phyloP scores from a whole-genome alignment of 768 basidiomycete species.

The Tylopilus rubrobrunneus region DNA sequence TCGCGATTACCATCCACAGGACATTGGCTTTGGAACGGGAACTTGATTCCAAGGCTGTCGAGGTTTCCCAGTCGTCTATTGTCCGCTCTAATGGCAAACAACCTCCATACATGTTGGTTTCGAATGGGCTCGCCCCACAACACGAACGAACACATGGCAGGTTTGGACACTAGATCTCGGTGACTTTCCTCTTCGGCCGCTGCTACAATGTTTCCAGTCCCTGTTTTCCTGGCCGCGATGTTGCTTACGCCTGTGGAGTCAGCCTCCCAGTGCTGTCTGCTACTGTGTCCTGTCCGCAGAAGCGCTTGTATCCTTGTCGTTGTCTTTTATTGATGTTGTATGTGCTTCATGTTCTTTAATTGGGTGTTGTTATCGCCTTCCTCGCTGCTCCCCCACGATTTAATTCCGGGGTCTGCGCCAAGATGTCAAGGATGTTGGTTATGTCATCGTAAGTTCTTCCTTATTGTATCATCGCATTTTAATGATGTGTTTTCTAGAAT shows the following conservation, averaged over 20 bases:
- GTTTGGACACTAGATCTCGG: conserved; percentile 23
- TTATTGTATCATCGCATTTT: background rate
- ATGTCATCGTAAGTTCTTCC: conserved; percentile 78
- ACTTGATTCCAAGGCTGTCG: conserved; percentile 16
- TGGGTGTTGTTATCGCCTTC: conserved; percentile 10
- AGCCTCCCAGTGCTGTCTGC: conserved; percentile 8
- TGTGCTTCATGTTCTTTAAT: conserved; percentile 30
- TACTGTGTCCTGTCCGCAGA: conserved; percentile 28
- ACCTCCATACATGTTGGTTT: conserved; percentile 21
- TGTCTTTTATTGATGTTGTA: conserved; percentile 32
- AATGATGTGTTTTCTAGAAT: conserved; percentile 49
- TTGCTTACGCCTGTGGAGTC: conserved; percentile 20
- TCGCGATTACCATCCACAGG: conserved; percentile 26
- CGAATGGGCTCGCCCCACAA: conserved; percentile 19
- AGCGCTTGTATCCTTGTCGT: conserved; percentile 29
- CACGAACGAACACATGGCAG: conserved; percentile 21
- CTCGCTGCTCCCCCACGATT: conserved; percentile 22
- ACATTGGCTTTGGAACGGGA: conserved; percentile 21
- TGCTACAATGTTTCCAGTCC: conserved; percentile 19
- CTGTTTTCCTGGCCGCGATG: conserved; percentile 24
- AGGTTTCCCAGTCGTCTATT: conserved; percentile 21
- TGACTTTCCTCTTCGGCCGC: conserved; percentile 22
- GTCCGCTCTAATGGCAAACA: conserved; percentile 19
- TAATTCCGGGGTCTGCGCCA: conserved; percentile 29
- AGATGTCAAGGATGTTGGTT: conserved; percentile 99